Base-by-base conservation (phyloP, 148 eudicot genomes). In the Dianthus caryophyllus region DNA sequence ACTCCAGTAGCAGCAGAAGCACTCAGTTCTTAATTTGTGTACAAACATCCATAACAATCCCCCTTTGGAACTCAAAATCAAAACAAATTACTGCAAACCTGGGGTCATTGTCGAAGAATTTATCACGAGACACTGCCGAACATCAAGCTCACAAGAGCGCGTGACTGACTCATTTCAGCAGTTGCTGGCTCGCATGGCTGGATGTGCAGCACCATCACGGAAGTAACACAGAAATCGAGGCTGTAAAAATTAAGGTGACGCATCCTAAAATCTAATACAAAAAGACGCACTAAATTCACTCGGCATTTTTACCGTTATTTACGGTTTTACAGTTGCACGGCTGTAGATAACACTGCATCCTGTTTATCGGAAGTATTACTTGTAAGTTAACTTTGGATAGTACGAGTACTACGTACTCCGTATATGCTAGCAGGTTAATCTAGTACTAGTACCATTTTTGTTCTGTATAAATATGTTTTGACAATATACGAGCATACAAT, bases 1-100 rank as follows among this genome's bases (percentile, higher is more conserved):
- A 72, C 57, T 61, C 69, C 87, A 7, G 33, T 75, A 15, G 70
- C 79, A 14, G 70, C 79, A 20, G 76, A 74, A 73, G 65, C 84
- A 49, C 25, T 74, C 36, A 68, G 65, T 64, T 70, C 74, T 43
- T 74, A 75, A 63, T 48, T 22, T 39, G 60, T 38, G 48, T 43
- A 44, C 18, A 17, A 4, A 73, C 36, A 36, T 53, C 30, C 55
- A 15, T 47, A 21, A 59, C 65, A 7, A 41, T 50, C 17, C n/a
- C n/a, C n/a, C 21, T 22, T 12, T 27, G 12, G 61, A 56, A 1
- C 44, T 17, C 61, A 57, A 38, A 30, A 6, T 33, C 47, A 16
- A 38, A 36, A 61, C 47, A 54, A 7, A 61, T n/a, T 6, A 20
- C n/a, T 31, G 64, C 8, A 60, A 18, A 24, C 31, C 46, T 21